phyloP scores from a whole-genome alignment of 306 rosid genomes.

The Ormosia emarginata region DNA sequence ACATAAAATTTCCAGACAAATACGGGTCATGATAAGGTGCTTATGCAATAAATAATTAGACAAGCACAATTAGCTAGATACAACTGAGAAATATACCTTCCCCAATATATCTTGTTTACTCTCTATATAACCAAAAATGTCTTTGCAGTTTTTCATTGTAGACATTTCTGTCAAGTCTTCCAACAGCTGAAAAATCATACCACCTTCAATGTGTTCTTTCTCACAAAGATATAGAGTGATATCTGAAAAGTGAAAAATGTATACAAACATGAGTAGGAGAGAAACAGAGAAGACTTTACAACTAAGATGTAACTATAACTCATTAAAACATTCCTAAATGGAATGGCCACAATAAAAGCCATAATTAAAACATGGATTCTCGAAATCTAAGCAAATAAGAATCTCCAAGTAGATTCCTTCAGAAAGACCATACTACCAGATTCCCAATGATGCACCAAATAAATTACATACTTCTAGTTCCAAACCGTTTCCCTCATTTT shows the following conservation, averaged over 20 bases:
- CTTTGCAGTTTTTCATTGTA: slow-evolving; percentile 97
- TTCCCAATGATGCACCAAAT: background rate
- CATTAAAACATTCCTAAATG: slow-evolving; percentile 4
- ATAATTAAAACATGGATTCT: background rate
- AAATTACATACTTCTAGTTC: background rate
- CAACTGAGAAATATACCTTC: slow-evolving; percentile 54
- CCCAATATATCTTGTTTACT: slow-evolving; percentile 92
- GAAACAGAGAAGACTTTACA: background rate
- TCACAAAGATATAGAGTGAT: slow-evolving; percentile 93
- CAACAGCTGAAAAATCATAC: slow-evolving; percentile 94
- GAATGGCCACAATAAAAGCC: background rate
- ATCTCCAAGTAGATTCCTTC: background rate
- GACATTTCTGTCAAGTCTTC: slow-evolving; percentile 99
- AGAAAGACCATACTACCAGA: background rate
- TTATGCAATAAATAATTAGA: background rate
- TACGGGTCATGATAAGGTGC: background rate
- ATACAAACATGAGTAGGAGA: slow-evolving; percentile 11
- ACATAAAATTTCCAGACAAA: slow-evolving; percentile 20
- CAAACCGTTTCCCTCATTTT: background rate
- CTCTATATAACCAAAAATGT: slow-evolving; percentile 92
- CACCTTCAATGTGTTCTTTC: slow-evolving; percentile 94
- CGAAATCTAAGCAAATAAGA: background rate
- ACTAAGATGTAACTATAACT: background rate
- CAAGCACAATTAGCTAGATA: background rate
- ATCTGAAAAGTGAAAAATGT: slow-evolving; percentile 46